A percentile compares a stretch with the other conserved stretches of the same genome.
These are phyloP conservation scores for Narthecium ossifragum DNA, from an alignment of 106 monocot genomes.

Conservation along the genomic window DNA sequence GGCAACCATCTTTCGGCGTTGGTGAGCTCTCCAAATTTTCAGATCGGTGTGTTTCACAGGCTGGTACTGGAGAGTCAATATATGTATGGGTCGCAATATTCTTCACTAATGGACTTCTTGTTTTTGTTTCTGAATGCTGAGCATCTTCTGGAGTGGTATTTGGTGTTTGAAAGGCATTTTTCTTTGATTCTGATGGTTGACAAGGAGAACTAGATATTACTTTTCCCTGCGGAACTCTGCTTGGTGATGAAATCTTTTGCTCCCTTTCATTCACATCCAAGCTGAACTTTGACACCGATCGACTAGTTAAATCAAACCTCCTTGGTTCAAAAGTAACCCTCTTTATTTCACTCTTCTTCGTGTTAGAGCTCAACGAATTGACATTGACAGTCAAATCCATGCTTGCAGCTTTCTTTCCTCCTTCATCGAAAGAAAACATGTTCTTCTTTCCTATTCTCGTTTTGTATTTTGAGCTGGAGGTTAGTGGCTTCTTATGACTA, in stretches of 20 bases:
- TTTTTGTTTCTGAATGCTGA: constrained; percentile 15
- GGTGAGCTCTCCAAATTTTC: constrained; percentile 15
- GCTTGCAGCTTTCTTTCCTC: constrained; percentile 13
- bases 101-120: constrained; percentile 1
- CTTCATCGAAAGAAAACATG: constrained; percentile 48
- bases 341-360: constrained; percentile 23
- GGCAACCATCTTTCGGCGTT: constrained; percentile 9
- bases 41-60: constrained; percentile 12
- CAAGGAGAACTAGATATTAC: constrained; percentile 12
- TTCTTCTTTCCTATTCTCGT: constrained; percentile 19
- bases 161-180: constrained; percentile 1
- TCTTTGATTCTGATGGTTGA: constrained; percentile 12
- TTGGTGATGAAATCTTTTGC: background rate
- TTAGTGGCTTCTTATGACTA: constrained; percentile 24
- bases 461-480: constrained; percentile 23
- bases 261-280: constrained; percentile 18
- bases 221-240: constrained; percentile 13
- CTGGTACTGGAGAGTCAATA: constrained; percentile 11
- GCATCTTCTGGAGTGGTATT: constrained; percentile 12
- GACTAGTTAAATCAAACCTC: constrained; percentile 23
- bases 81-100: constrained; percentile 11
- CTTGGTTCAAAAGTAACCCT: constrained; percentile 15
- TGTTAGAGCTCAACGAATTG: constrained; percentile 14
- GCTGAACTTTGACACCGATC: constrained; percentile 16
- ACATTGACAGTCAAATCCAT: constrained; percentile 15